Percentiles rank a stretch among this genome's conserved stretches.
Evolutionary conservation across 148 eudicot genomes (phyloP).

Genomic region (Vaccinium darrowii): DNA sequence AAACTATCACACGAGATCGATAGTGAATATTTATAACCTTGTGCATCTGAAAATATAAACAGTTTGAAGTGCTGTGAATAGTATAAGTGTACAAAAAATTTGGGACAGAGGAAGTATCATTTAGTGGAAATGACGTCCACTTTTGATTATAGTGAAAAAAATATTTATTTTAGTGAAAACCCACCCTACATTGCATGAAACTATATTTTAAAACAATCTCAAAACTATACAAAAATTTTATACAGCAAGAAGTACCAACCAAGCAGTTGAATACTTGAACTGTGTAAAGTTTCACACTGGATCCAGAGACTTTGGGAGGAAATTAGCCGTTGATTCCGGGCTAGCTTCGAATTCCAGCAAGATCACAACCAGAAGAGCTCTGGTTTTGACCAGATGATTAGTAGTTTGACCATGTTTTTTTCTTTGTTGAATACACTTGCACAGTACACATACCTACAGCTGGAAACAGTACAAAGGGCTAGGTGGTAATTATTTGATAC

Average conservation of each 20-base stretch:
- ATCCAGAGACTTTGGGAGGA: background rate
- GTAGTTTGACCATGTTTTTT: conserved; percentile 17
- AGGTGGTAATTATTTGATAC: conserved; percentile 22
- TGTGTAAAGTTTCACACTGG: conserved; percentile 3
- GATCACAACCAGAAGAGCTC: conserved; percentile 27
- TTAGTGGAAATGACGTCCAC: no score
- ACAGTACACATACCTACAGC: conserved; percentile 24
- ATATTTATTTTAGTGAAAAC: no score
- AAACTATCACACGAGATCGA: no score
- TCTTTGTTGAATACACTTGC: background rate
- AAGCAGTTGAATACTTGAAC: background rate
- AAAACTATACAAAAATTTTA: background rate
- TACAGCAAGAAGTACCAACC: background rate
- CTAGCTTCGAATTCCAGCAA: conserved; percentile 35
- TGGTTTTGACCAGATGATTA: conserved; percentile 25
- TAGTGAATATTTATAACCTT: no score
- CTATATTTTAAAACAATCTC: background rate
- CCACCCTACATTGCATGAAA: no score
- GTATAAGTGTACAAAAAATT: no score
- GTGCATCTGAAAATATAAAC: no score
- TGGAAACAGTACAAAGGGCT: conserved; percentile 35
- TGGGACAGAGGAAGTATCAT: no score
- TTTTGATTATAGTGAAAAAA: no score
- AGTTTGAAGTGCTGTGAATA: no score
- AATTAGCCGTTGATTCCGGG: conserved; percentile 28